Evolutionary conservation across 1,284 basidiomycete genomes (phyloP).

Genomic region (Pseudozyma sp.): DNA sequence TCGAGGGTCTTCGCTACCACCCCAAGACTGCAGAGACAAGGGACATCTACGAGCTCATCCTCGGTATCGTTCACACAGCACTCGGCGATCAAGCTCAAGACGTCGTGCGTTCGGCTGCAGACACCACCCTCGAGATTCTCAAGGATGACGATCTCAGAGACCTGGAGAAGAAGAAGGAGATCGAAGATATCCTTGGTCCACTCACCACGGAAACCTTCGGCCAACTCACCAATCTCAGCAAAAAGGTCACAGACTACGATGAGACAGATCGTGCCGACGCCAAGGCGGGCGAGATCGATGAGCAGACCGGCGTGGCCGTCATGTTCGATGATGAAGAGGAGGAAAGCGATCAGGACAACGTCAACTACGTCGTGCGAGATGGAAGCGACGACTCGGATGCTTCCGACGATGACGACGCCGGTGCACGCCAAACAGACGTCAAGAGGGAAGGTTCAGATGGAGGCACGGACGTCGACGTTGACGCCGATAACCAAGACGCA

Average conservation of each 20-base stretch:
- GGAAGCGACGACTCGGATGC: conserved; percentile 78
- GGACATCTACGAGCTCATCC: conserved; percentile 92
- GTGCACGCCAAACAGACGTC: conserved; percentile 70
- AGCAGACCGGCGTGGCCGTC: conserved; percentile 71
- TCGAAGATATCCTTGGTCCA: conserved; percentile 82
- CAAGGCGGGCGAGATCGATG: conserved; percentile 82
- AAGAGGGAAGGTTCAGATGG: conserved; percentile 72
- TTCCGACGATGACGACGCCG: conserved; percentile 72
- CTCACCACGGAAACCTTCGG: conserved; percentile 83
- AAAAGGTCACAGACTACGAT: conserved; percentile 96
- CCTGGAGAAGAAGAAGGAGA: conserved; percentile 96
- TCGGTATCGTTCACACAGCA: conserved; percentile 75
- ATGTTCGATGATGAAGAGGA: conserved; percentile 74
- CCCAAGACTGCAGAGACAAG: conserved; percentile 93
- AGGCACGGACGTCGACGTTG: conserved; percentile 78
- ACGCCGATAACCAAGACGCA: conserved; percentile 76
- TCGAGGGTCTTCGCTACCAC: conserved; percentile 91
- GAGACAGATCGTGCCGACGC: conserved; percentile 76
- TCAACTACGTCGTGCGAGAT: conserved; percentile 80
- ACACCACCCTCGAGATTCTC: conserved; percentile 87
- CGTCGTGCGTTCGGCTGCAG: conserved; percentile 92
- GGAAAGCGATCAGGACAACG: conserved; percentile 87
- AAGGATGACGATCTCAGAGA: conserved; percentile 93
- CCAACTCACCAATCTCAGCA: conserved; percentile 85
- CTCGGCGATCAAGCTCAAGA: conserved; percentile 96